Percentiles rank a stretch among this genome's conserved stretches.
Conservation (phyloP, 169 alveolate genomes). For the Plasmodium gonderi region DNA sequence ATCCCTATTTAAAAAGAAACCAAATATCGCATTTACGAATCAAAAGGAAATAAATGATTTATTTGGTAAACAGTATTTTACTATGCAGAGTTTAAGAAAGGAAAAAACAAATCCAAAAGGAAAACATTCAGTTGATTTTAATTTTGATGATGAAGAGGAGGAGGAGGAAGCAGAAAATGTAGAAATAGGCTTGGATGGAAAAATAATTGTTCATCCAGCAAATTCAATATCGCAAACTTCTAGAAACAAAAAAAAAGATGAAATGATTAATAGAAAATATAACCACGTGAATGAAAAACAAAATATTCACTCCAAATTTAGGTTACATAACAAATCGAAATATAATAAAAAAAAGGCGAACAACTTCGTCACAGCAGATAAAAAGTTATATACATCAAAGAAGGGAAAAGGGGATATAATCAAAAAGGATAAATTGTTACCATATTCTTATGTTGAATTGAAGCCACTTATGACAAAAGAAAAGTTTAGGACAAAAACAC, state of each 20-base stretch:
- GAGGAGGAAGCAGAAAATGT: conserved; percentile 32
- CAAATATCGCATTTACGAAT: conserved; percentile 25
- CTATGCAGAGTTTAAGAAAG: conserved; percentile 23
- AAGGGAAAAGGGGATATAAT: conserved; percentile 75
- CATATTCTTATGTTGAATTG: conserved; percentile 68
- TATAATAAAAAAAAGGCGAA: conserved; percentile 15
- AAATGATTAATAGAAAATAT: conserved; percentile 23
- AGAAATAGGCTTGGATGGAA: conserved; percentile 46
- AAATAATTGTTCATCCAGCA: conserved; percentile 21
- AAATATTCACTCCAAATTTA: conserved; percentile 25
- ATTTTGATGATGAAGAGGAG: background rate
- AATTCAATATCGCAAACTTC: background rate
- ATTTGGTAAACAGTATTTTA: conserved; percentile 50
- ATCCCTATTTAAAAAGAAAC: conserved; percentile 5
- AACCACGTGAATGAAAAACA: conserved; percentile 32
- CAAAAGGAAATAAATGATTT: conserved; percentile 50
- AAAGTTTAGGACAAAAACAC: conserved; percentile 52
- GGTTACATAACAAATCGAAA: background rate
- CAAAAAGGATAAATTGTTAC: conserved; percentile 49
- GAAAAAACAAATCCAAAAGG: conserved; percentile 14
- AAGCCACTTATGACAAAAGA: conserved; percentile 70
- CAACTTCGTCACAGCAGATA: conserved; percentile 46
- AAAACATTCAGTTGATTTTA: background rate
- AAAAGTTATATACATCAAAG: conserved; percentile 61
- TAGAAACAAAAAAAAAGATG: conserved; percentile 30